phyloP scores from a whole-genome alignment of 805 yeast species.

The Candida pseudoglaebosa region DNA sequence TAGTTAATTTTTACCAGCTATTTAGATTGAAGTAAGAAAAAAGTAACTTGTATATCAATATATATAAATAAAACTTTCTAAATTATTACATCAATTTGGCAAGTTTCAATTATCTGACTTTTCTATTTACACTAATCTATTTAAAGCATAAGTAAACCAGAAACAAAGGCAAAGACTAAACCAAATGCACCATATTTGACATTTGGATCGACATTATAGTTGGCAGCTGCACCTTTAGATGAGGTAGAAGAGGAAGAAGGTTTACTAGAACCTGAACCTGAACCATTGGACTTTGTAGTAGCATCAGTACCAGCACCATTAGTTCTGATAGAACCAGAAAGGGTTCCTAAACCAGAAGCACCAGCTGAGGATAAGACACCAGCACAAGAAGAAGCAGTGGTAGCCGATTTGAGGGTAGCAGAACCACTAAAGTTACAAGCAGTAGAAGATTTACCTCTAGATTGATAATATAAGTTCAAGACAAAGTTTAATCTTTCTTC shows the following conservation, averaged over 20 bases:
- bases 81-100: too few species aligned
- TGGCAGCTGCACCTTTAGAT: constrained; percentile 14
- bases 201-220: constrained; percentile 7
- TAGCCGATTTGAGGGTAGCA: constrained; percentile 31
- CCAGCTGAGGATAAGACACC: constrained; percentile 65
- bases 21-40: not conserved
- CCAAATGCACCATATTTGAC: constrained; percentile 9
- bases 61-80: constrained; percentile 1
- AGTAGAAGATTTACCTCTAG: constrained; percentile 18
- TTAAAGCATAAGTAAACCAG: constrained; percentile 19
- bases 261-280: constrained; percentile 27
- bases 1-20: too few species aligned
- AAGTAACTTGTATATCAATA: not conserved
- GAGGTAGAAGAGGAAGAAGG: constrained; percentile 17
- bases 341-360: constrained; percentile 59
- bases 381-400: constrained; percentile 46
- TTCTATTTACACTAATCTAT: too few species aligned
- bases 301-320: constrained; percentile 22
- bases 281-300: constrained; percentile 18
- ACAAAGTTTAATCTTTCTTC: constrained; percentile 36
- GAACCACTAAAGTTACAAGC: constrained; percentile 41
- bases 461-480: constrained; percentile 35
- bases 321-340: constrained; percentile 29
- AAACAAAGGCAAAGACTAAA: constrained; percentile 13
- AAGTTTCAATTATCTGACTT: too few species aligned